Base-by-base conservation (phyloP, 805 yeast species). In the Suhomyces xylopsoci region DNA sequence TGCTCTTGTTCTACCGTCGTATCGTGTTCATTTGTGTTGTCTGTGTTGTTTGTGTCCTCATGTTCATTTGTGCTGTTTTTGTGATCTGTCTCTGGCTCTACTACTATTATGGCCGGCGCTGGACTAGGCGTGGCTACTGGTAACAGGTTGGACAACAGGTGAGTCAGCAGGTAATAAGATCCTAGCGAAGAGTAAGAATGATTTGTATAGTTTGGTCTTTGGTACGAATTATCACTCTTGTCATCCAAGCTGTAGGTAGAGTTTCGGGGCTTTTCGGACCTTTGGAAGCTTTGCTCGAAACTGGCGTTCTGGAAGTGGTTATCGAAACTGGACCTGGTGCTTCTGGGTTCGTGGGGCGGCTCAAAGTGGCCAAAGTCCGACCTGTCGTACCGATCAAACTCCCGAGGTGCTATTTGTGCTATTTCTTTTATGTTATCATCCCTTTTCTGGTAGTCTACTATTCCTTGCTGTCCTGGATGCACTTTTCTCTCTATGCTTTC, bases 401-500 rank as follows among this genome's bases (percentile, higher is more conserved):
- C 24, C 3, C 5, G 25, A 7, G 41, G 17, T 36, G 19, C 17
- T 7, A 17, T 36, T 15, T 41, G 17, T 36, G 19, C 17, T 7
- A 17, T 36, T 15, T 41, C 25, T 6, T 22, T 22, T 7, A 3
- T 22, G 5, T 4, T 3, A 2, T 22, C 25, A 3, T 22, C 45
- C 5, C 14, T 24, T 19, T 20, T 42, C 10, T 9, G 20, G 15
- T 19, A 41, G 15, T 41, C 25, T 8, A 3, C 24, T 50, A 38
- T 41, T 34, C 49, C 40, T 28, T 14, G 7, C 28, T 22, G 34
- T 43, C 42, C 40, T 24, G 17, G 38, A 47, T 44, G 9, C 28
- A 30, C 20, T 47, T 70, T 67, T 67, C 58, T 67, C 45, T 74
- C 77, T 36, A 75, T 66, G 46, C 73, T 65, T 26, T 70, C 71